Evolutionary conservation across 306 rosid species (phyloP), one percentile per base, ranked within the genome.

Genomic region (Ormosia semicastrata): DNA sequence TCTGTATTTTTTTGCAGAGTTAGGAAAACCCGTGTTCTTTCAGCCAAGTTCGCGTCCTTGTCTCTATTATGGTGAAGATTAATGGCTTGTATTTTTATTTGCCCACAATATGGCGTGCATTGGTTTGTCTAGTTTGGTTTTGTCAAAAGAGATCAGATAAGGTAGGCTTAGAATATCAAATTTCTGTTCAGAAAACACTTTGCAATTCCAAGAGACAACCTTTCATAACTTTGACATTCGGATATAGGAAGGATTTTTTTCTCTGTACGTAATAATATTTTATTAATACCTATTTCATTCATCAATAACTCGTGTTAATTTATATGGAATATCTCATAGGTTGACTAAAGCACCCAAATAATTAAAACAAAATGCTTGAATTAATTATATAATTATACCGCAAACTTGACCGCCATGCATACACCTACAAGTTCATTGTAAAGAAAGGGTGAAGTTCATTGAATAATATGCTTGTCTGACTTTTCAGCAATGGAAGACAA

Each of bases 101-200:
- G 56, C 8, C 46, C 70, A n/a, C 59, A 66, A 73, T 32, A 83
- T 88, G 85, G 85, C 79, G 17, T 66, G 11, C 52, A 36, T 18
- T 64, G 76, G 69, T 77, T 73, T 37, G 79, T 41, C 47, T 18
- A 47, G 7, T 29, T 29, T 53, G 49, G 40, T 66, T 54, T 56
- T 68, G 85, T 73, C 87, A 56, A 77, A 80, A 77, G 57, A 68
- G 84, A 72, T 88, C 65, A 82, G 85, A 72, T 88, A 71, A 82
- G 85, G 73, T 65, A 71, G 79, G 81, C 34, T 39, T 9, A 29
- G 75, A 59, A 18, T 65, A 83, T 41, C 30, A n/a, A 9, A 47
- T 72, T 46, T 72, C 18, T 44, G 72, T 76, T 43, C 32, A 54
- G 8, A 34, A 64, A 32, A 65, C 64, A 64, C 77, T 54, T 54